Conservation (phyloP, 208 protist species). For the Naegleria fowleri region DNA sequence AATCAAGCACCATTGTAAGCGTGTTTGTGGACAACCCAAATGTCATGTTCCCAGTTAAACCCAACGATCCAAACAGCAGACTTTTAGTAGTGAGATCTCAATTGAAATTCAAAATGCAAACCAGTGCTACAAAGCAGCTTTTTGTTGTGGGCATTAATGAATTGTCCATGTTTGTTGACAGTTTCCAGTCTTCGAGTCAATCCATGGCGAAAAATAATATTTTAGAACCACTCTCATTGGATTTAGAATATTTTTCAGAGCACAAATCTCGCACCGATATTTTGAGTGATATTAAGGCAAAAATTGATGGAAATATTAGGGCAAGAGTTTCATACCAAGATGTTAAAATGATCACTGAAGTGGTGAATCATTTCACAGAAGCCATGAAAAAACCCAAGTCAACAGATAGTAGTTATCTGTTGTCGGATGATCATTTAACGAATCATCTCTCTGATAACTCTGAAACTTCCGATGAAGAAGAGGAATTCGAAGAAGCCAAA, state of each 20-base stretch:
- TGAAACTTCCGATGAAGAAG: background rate
- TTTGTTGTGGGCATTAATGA: background rate
- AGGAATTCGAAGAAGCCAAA: background rate
- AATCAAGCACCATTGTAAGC: background rate
- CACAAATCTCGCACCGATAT: background rate
- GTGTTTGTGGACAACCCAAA: background rate
- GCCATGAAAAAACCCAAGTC: background rate
- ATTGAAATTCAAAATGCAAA: background rate
- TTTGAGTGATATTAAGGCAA: background rate
- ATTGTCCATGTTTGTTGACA: background rate
- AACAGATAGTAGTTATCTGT: background rate
- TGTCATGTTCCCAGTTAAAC: background rate
- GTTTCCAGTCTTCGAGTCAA: background rate
- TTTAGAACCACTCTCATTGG: background rate
- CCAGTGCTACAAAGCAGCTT: too few relatives aligned
- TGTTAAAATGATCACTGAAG: slow-evolving; percentile 23
- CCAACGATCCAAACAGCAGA: background rate
- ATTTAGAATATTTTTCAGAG: background rate
- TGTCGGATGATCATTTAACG: background rate
- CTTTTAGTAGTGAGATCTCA: background rate
- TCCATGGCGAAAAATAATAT: background rate
- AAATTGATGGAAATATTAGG: background rate
- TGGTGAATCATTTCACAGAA: background rate
- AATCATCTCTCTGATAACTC: background rate
- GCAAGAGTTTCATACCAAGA: slow-evolving; percentile 18